Conservation (phyloP, 495 filamentous ascomycete genomes). For the Paragyromitra xinjiangensis region DNA sequence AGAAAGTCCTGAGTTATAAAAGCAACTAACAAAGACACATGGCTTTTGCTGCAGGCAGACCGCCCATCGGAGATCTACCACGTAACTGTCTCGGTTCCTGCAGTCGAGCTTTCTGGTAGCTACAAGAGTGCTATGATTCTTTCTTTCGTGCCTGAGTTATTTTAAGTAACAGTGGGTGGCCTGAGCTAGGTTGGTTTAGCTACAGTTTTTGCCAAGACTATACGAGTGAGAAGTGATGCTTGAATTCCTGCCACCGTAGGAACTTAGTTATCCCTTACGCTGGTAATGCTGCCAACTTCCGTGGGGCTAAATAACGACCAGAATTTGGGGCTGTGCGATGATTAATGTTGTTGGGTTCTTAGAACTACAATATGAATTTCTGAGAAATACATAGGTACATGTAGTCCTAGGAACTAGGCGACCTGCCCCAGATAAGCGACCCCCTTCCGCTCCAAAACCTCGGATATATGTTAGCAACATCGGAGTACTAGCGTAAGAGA, state of each 20-base stretch:
- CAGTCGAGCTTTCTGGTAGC: neutral
- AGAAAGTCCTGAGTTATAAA: neutral
- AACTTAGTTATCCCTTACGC: no score
- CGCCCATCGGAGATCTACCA: neutral
- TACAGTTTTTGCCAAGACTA: neutral
- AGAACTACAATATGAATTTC: no score
- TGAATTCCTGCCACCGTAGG: neutral
- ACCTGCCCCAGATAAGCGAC: no score
- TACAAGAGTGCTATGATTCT: neutral
- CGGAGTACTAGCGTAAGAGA: no score
- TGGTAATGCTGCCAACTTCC: no score
- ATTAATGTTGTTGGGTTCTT: no score
- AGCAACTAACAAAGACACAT: neutral
- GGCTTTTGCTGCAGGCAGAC: neutral
- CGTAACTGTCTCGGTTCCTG: neutral
- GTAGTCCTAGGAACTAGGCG: no score
- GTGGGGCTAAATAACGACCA: no score
- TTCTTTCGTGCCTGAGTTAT: neutral
- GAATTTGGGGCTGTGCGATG: no score
- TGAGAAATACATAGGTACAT: no score
- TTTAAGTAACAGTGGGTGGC: slow-evolving; percentile 9
- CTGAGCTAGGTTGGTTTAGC: neutral
- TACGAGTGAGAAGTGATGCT: neutral
- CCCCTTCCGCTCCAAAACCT: no score
- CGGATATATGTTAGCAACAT: no score